Percentiles rank a stretch among this genome's conserved stretches.
Evolutionary conservation across 1,284 basidiomycete species (phyloP).

Genomic region (Tetrapyrgos nigripes): DNA sequence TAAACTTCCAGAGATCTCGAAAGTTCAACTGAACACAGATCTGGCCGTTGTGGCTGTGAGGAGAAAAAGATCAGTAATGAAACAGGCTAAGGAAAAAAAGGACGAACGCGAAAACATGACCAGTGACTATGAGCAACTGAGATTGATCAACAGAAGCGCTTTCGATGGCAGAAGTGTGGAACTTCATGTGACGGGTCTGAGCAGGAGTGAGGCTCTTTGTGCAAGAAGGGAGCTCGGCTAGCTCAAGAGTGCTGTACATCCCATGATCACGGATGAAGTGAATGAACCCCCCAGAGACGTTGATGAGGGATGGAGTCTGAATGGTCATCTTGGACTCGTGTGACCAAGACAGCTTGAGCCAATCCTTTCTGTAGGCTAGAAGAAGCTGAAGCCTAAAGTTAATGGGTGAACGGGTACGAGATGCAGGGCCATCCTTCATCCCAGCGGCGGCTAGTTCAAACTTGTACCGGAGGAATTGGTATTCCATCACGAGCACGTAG

Average conservation of each 20-base stretch:
- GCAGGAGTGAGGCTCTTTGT: constrained; percentile 51
- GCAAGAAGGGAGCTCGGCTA: constrained; percentile 60
- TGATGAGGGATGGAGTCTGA: constrained; percentile 48
- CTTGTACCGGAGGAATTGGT: constrained; percentile 57
- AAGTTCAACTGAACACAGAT: constrained; percentile 49
- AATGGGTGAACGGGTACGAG: constrained; percentile 41
- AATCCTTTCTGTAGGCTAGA: constrained; percentile 54
- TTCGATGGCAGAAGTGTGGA: constrained; percentile 52
- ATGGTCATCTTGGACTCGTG: constrained; percentile 54
- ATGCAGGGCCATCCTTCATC: constrained; percentile 57
- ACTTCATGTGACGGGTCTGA: constrained; percentile 54
- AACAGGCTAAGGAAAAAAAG: constrained; percentile 20
- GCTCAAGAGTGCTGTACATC: constrained; percentile 47
- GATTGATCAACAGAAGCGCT: constrained; percentile 55
- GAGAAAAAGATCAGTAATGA: constrained; percentile 8
- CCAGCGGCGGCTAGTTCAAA: constrained; percentile 60
- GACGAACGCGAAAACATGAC: constrained; percentile 48
- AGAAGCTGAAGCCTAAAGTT: constrained; percentile 54
- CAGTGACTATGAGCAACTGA: constrained; percentile 54
- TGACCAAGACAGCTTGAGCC: constrained; percentile 57
- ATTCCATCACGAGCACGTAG: constrained; percentile 48
- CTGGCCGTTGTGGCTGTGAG: constrained; percentile 40
- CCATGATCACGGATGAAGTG: constrained; percentile 55
- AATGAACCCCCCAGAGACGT: constrained; percentile 57
- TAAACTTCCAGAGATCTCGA: constrained; percentile 51